phyloP scores from a whole-genome alignment of 805 yeast genomes.

The Sugiyamaella mastotermitis region DNA sequence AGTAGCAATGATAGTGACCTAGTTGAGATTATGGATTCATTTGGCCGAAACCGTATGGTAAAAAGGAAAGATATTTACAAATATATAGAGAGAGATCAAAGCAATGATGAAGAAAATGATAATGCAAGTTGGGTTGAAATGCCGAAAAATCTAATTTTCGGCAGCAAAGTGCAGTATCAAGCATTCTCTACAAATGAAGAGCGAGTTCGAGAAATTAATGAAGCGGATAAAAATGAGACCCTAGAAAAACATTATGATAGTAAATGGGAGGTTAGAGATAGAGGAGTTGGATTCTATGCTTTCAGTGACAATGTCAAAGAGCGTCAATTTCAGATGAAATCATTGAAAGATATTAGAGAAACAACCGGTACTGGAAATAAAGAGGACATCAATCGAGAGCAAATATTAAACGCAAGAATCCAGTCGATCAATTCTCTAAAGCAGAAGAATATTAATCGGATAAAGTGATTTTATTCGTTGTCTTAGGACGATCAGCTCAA shows the following conservation, averaged over 20 bases:
- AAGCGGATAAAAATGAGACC: not conserved
- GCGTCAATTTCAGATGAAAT: no score
- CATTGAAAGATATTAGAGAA: no score
- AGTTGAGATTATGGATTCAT: conserved; percentile 21
- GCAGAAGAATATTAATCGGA: no score
- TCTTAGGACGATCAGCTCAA: no score
- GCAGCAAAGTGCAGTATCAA: conserved; percentile 18
- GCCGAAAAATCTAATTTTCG: conserved; percentile 17
- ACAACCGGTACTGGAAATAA: no score
- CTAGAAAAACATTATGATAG: conserved; percentile 19
- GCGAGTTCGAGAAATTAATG: not conserved
- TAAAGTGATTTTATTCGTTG: no score
- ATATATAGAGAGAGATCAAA: not conserved
- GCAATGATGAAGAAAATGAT: conserved; percentile 2
- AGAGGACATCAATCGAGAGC: no score
- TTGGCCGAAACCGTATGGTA: conserved; percentile 22
- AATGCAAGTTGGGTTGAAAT: not conserved
- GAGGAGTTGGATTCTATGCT: conserved; percentile 22
- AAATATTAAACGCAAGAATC: no score
- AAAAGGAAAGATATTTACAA: conserved; percentile 1
- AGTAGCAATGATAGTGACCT: conserved; percentile 10
- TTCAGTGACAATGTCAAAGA: conserved; percentile 19
- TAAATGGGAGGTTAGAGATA: conserved; percentile 21
- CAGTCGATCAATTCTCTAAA: no score
- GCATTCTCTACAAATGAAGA: conserved; percentile 14